These are phyloP conservation scores for Leptographium galeiforme DNA, from an alignment of 2,329 filamentous ascomycete genomes.

Conservation along the genomic window DNA sequence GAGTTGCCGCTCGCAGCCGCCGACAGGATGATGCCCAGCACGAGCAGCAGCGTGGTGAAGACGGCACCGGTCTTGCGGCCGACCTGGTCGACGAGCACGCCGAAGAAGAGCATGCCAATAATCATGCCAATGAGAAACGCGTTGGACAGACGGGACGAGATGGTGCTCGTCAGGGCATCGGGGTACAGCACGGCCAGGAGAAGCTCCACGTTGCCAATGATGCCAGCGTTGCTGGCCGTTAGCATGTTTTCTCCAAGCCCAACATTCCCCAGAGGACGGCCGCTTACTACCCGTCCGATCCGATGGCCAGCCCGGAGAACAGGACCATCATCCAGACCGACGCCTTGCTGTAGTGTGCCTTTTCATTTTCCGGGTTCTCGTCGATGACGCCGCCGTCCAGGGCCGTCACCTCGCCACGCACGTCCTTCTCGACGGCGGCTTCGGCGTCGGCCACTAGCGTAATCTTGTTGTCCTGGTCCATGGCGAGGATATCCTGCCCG, in stretches of 20 bases:
- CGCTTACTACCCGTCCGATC: slow-evolving; percentile 28
- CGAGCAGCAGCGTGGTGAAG: slow-evolving; percentile 29
- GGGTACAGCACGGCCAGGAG: slow-evolving; percentile 28
- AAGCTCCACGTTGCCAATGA: slow-evolving; percentile 31
- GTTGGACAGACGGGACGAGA: slow-evolving; percentile 39
- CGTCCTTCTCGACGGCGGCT: background rate
- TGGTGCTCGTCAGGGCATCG: slow-evolving; percentile 25
- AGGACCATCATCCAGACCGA: slow-evolving; percentile 30
- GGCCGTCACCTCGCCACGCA: background rate
- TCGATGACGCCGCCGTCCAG: background rate
- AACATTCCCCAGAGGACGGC: background rate
- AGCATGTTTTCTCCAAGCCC: background rate
- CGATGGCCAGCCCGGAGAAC: slow-evolving; percentile 31
- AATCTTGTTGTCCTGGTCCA: too few species aligned
- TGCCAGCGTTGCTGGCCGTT: slow-evolving; percentile 22
- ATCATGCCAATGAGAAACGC: slow-evolving; percentile 42
- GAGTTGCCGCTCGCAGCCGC: slow-evolving; percentile 28
- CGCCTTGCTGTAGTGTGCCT: slow-evolving; percentile 21
- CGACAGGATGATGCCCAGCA: slow-evolving; percentile 29
- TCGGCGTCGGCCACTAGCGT: background rate
- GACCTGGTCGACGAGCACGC: slow-evolving; percentile 33
- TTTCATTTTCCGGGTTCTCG: background rate
- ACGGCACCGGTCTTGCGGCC: slow-evolving; percentile 35
- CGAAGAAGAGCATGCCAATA: slow-evolving; percentile 41
- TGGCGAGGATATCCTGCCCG: too few species aligned